Evolutionary conservation across 495 filamentous ascomycete species (phyloP), one percentile per base, ranked within the genome.

Genomic region (Neurospora pannonica): DNA sequence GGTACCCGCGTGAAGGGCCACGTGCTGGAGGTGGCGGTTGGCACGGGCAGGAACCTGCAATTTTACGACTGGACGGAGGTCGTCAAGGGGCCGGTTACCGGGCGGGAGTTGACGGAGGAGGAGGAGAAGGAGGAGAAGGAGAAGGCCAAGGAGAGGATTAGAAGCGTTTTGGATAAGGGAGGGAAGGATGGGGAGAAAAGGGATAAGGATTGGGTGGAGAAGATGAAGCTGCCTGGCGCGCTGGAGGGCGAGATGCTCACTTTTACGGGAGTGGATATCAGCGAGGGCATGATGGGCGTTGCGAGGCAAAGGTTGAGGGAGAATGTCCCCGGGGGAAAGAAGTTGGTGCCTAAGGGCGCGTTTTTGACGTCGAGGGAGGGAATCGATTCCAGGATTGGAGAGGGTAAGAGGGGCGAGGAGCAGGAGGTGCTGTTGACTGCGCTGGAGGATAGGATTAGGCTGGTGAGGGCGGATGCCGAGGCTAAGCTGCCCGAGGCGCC

Each of bases 1-100:
- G 87, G 89, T 6, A 78, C 82, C 21, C 81, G 86, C 72, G 94
- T 90, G 9, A 83, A 85, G 19, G 96, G 97, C 2, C 85, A 98
- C 81, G 94, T 98, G 6, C 86, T 97, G 24, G 97, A 99, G 81
- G 90, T 95, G 15, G 92, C 92, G 71, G 92, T 92, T 48, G 97
- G 96, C 28, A 97, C 97, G n/a, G 96, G 97, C 0, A 85, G 95
- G 48, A 99, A 98, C 79, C 79, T 92, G 38, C 84, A 87, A 31
- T 97, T 90, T 82, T 98, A 97, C 81, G 81, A 83, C 75, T 88
- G 85, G 84, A 78, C 78, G 71, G 79, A 75, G 38, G 71, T 85
- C 0, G 74, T 74, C 28, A 67, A 36, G 28, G 24, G 15, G 24
- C 54, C 54, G 11, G 11, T 67, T 19, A 19, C 11, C 8, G 54